Evolutionary conservation across 2,329 filamentous ascomycete species (phyloP), one percentile per base, ranked within the genome.

Genomic region (Talaromyces verruculosus): DNA sequence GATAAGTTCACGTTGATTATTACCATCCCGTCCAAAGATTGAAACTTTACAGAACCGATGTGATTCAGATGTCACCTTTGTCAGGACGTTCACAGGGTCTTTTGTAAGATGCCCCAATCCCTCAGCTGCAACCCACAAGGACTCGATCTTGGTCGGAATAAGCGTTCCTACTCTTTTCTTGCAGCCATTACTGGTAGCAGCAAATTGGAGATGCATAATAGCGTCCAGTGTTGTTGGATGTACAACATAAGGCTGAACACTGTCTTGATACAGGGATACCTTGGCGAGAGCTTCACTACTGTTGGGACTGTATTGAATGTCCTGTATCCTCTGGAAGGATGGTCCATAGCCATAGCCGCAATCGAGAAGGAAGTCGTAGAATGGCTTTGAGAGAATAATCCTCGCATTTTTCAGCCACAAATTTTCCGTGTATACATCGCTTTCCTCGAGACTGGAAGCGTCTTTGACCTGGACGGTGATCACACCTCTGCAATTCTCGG

Each of bases 311-410:
- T 73, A 75, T 5, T 68, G 68, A 2, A 68, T 70, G 1, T 68
- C 67, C 22, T 75, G 22, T 17, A 39, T 13, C 3, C 51, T 51
- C n/a, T 41, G 37, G 5, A 64, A 64, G 1, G 53, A 39, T n/a
- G 41, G 30, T 2, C 64, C 64, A 43, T 61, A 76, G 2, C 70
- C 69, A 43, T 73, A 74, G 7, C 74, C 75, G 28, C 73, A 65
- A 0, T 71, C 58, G 0, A 61, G 57, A 2, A 75, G 65, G 5
- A 67, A 67, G n/a, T 66, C 67, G 60, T 77, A 71, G 8, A 47
- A 47, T 47, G 10, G 43, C 43, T 47, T 47, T 22, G 43, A 47
- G 19, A 47, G 43, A 22, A 47, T 22, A 47, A 8, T n/a, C 25
- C 68, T 65, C 1, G 72, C 30, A 57, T 75, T 67, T n/a, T 69